These are phyloP conservation scores for Solanum arcanum DNA, from an alignment of 257 asterid species.

Conservation along the genomic window DNA sequence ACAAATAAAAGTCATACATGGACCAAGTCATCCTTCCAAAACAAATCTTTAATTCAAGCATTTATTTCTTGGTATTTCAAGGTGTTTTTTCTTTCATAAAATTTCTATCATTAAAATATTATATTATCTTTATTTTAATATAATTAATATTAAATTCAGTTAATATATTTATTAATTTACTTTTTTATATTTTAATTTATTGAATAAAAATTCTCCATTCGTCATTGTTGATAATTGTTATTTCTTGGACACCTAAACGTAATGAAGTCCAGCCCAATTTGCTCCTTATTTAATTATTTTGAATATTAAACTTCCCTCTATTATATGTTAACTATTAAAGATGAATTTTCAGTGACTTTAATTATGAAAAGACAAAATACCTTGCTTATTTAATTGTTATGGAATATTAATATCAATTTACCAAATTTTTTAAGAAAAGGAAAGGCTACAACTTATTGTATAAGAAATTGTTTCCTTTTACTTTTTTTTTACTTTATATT, in stretches of 20 bases:
- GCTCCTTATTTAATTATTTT: not conserved
- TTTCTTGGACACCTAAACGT: not conserved
- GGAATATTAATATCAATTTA: not conserved
- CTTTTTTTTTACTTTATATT: no score
- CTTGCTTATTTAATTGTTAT: not conserved
- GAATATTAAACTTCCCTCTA: not conserved
- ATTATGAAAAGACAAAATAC: not conserved
- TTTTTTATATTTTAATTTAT: not conserved
- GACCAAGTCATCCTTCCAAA: not conserved
- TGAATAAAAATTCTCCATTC: not conserved
- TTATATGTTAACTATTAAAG: not conserved
- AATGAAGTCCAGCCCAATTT: not conserved
- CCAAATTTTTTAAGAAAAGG: not conserved
- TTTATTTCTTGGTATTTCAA: not conserved
- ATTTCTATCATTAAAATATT: no score
- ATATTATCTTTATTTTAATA: no score
- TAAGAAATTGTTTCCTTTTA: no score
- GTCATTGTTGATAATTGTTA: not conserved
- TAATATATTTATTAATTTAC: no score
- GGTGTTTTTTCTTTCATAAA: not conserved
- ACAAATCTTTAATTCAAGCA: not conserved
- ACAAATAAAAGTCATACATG: not conserved
- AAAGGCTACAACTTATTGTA: not conserved
- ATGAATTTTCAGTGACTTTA: not conserved
- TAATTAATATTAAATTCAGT: no score